Evolutionary conservation across 768 basidiomycete species (phyloP).

Genomic region (Leccinum arenicola): DNA sequence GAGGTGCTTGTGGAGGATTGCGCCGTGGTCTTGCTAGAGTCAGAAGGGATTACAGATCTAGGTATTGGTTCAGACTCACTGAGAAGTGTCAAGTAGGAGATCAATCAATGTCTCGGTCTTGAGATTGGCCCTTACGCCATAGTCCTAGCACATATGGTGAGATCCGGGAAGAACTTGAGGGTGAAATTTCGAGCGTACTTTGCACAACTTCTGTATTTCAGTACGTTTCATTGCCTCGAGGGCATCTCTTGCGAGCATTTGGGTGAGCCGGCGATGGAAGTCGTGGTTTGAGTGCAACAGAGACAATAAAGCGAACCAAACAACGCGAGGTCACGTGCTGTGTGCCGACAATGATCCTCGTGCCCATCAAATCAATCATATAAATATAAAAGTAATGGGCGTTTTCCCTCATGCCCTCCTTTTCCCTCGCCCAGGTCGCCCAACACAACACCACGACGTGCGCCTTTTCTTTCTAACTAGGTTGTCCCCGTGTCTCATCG

Average conservation of each 20-base stretch:
- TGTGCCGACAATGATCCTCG: background rate
- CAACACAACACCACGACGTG: conserved; percentile 55
- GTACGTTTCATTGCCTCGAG: conserved; percentile 53
- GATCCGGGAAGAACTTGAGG: conserved; percentile 11
- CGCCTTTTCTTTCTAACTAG: conserved; percentile 13
- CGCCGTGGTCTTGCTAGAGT: conserved; percentile 26
- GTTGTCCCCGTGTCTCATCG: background rate
- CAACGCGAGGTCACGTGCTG: conserved; percentile 50
- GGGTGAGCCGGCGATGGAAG: conserved; percentile 12
- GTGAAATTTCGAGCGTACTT: conserved; percentile 40
- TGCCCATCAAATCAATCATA: background rate
- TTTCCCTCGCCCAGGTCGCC: conserved; percentile 55
- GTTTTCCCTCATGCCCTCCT: conserved; percentile 32
- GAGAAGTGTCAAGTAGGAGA: conserved; percentile 55
- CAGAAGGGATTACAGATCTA: conserved; percentile 37
- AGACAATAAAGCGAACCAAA: conserved; percentile 43
- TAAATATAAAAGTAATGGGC: background rate
- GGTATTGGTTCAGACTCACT: conserved; percentile 35
- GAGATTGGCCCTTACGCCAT: conserved; percentile 79
- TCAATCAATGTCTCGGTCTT: conserved; percentile 80
- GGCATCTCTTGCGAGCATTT: conserved; percentile 40
- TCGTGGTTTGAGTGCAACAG: conserved; percentile 47
- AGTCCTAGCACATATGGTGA: conserved; percentile 48
- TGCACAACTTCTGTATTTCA: conserved; percentile 59
- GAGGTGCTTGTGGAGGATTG: conserved; percentile 18